Percentiles rank a stretch among this genome's conserved stretches.
Evolutionary conservation across 805 yeast genomes (phyloP).

Genomic region (Sugiyamaella floridensis): DNA sequence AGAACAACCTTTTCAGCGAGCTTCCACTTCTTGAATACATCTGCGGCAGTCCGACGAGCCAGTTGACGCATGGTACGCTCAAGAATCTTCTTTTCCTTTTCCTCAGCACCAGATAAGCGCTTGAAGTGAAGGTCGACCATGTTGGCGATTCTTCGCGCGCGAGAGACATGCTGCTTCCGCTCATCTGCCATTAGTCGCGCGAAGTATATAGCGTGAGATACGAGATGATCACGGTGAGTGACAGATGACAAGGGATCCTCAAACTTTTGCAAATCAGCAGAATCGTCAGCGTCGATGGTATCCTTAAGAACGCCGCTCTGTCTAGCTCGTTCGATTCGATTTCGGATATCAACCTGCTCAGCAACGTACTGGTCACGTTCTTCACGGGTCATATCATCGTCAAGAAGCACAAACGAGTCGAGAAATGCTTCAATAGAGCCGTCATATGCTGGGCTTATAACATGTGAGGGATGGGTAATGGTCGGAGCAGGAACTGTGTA

Average conservation of each 20-base stretch:
- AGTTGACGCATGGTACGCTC: constrained; percentile 62
- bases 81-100: constrained; percentile 65
- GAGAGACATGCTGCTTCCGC: constrained; percentile 55
- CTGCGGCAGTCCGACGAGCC: constrained; percentile 75
- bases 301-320: constrained; percentile 25
- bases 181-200: constrained; percentile 64
- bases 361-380: constrained; percentile 55
- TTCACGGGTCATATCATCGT: constrained; percentile 52
- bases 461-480: constrained; percentile 56
- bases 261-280: constrained; percentile 35
- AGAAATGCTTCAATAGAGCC: constrained; percentile 40
- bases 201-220: constrained; percentile 67
- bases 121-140: constrained; percentile 85
- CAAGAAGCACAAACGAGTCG: constrained; percentile 49
- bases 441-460: constrained; percentile 37
- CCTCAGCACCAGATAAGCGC: constrained; percentile 81
- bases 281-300: constrained; percentile 1
- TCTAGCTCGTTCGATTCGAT: constrained; percentile 43
- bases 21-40: constrained; percentile 85
- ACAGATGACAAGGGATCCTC: constrained; percentile 42
- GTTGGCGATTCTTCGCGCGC: constrained; percentile 63
- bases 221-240: constrained; percentile 64
- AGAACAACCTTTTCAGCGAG: constrained; percentile 73
- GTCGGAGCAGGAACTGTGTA: constrained; percentile 31
- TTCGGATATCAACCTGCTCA: constrained; percentile 43